phyloP scores from a whole-genome alignment of 2,329 filamentous ascomycete genomes.

The Colletotrichum sp. region DNA sequence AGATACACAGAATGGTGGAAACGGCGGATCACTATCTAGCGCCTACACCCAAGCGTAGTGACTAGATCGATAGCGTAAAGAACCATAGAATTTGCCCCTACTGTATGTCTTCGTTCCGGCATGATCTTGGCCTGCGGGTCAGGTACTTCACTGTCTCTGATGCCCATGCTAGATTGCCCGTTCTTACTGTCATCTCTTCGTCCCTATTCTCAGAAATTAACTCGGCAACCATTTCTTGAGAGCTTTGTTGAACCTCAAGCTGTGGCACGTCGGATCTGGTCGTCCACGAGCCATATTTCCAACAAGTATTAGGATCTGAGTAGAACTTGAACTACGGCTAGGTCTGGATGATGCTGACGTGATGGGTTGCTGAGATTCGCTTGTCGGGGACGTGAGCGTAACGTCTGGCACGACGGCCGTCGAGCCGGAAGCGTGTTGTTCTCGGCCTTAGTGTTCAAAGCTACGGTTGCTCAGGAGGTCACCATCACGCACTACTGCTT shows the following conservation, averaged over 20 bases:
- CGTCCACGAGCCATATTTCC: neutral
- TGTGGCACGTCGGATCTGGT: neutral
- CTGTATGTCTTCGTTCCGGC: neutral
- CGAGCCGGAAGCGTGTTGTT: neutral
- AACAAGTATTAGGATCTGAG: neutral
- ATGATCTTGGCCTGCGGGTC: neutral
- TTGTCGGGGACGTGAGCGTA: neutral
- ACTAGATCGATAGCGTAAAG: neutral
- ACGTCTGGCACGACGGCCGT: neutral
- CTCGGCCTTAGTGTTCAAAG: neutral
- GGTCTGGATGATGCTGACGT: neutral
- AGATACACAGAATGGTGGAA: neutral
- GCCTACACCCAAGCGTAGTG: neutral
- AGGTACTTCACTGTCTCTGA: neutral
- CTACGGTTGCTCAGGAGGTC: neutral
- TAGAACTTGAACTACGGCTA: neutral
- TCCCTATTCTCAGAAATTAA: neutral
- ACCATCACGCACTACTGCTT: neutral
- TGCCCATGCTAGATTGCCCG: neutral
- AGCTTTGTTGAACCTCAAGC: too few relatives aligned
- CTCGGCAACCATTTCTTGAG: too few relatives aligned
- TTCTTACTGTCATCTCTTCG: neutral
- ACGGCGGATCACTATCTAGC: neutral
- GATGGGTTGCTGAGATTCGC: neutral
- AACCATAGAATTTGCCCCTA: neutral